Base-by-base conservation (phyloP, 352 stramenopile genomes). In the Achlya hypogyna region DNA sequence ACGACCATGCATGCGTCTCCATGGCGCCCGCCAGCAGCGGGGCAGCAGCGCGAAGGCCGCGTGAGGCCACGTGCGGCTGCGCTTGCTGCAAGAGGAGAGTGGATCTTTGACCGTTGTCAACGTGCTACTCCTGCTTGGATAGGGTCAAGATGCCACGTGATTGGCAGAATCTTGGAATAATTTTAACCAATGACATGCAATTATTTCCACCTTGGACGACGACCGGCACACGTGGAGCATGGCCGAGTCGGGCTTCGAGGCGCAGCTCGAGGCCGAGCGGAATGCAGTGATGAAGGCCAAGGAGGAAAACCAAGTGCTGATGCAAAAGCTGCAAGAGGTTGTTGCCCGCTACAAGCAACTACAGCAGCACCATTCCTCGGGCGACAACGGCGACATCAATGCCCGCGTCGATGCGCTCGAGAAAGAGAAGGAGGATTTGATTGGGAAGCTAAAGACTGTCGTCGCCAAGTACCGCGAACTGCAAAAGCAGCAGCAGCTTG, bases 401-500 rank as follows among this genome's bases (percentile, higher is more conserved):
- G 52, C 60, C 16, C 71, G 70, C 0, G 72, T 79, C 53, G 73
- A 81, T 52, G 77, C 75, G 67, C 74, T 90, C 10, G 82, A 88
- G 51, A 70, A 69, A 9, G 78, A 88, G 60, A 89, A 90, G 67
- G 74, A 76, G 28, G 79, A 89, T 72, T 78, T 92, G 43, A 83
- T 91, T 23, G 78, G 81, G 64, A 89, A 91, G 69, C 78, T 89
- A 62, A 88, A 88, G 74, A 72, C 78, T 27, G 81, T 87, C 47
- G 76, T 89, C n/a, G 76, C 68, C 42, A 88, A 77, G 29, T 88
- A 78, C 35, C 82, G 81, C 53, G 72, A 76, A 49, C 82, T 89
- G 75, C 81, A 89, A 64, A 84, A 87, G 70, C 79, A 89, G 58
- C 75, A 88, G 40, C 77, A 88, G 42, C 75, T 86, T 31, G 79